Evolutionary conservation across 116 monocot genomes (phyloP).

Genomic region (Papilionanthe hybrid): DNA sequence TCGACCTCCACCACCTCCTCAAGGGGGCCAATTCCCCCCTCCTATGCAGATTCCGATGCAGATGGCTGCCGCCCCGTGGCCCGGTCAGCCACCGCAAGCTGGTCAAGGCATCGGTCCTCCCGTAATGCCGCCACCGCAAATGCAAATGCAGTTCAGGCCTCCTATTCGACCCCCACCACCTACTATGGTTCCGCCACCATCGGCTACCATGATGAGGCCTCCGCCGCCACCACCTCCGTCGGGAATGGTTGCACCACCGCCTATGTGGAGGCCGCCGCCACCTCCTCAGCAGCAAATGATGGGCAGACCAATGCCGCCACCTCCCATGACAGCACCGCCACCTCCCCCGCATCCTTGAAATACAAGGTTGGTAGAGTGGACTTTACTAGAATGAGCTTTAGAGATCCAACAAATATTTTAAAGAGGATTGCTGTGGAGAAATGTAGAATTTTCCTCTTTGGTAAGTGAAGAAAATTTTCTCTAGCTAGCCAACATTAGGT

Average conservation of each 20-base stretch:
- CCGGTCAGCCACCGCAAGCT: slow-evolving; percentile 39
- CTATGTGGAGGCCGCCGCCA: slow-evolving; percentile 55
- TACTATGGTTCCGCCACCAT: slow-evolving; percentile 39
- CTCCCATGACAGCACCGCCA: slow-evolving; percentile 33
- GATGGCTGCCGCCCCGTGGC: slow-evolving; percentile 53
- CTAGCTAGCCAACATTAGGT: not conserved
- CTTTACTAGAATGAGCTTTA: not conserved
- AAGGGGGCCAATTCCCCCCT: slow-evolving; percentile 42
- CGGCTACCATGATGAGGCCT: slow-evolving; percentile 32
- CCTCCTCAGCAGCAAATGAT: slow-evolving; percentile 65
- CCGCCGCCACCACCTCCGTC: slow-evolving; percentile 35
- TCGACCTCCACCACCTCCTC: slow-evolving; percentile 48
- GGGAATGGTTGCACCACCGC: slow-evolving; percentile 25
- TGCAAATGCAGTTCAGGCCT: slow-evolving; percentile 54
- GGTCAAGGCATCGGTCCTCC: slow-evolving; percentile 23
- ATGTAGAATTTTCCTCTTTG: not conserved
- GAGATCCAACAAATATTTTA: not conserved
- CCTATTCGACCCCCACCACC: slow-evolving; percentile 19
- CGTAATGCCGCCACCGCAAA: slow-evolving; percentile 25
- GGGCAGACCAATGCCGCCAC: slow-evolving; percentile 40
- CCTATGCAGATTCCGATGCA: slow-evolving; percentile 38
- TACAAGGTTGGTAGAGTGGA: not conserved
- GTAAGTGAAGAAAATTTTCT: not conserved
- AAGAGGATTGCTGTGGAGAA: not conserved
- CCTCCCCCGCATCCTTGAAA: not conserved